A percentile compares a stretch with the other conserved stretches of the same genome.
Evolutionary conservation across 257 asterid species (phyloP).

Genomic region (Primulina huaijiensis): DNA sequence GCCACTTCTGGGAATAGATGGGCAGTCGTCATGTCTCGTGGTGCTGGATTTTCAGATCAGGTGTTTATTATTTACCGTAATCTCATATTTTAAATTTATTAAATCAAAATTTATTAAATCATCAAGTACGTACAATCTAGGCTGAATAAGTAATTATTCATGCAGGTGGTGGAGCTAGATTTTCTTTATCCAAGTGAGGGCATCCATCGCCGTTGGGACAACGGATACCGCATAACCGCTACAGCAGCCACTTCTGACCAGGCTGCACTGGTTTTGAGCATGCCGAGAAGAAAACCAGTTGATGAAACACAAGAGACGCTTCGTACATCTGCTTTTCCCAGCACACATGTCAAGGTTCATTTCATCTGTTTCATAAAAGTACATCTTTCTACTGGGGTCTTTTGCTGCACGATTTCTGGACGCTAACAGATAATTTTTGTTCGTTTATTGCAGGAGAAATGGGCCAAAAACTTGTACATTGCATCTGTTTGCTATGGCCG

Average conservation of each 20-base stretch:
- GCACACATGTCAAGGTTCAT: constrained; percentile 64
- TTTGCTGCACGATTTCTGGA: neutral
- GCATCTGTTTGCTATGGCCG: constrained; percentile 66
- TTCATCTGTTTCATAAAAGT: neutral
- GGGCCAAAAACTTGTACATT: constrained; percentile 60
- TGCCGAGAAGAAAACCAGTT: constrained; percentile 54
- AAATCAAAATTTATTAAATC: neutral
- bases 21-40: constrained; percentile 88
- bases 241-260: constrained; percentile 79
- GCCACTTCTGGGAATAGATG: constrained; percentile 79
- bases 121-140: neutral
- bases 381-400: neutral
- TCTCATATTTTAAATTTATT: neutral
- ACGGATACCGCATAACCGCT: constrained; percentile 74
- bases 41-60: constrained; percentile 74
- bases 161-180: constrained; percentile 81
- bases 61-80: constrained; percentile 29
- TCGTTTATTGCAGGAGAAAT: constrained; percentile 46
- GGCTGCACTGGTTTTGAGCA: constrained; percentile 64
- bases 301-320: constrained; percentile 91
- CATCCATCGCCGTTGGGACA: constrained; percentile 75
- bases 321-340: constrained; percentile 82
- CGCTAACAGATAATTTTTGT: neutral
- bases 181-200: constrained; percentile 91
- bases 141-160: neutral